Base-by-base conservation (phyloP, 148 eudicot genomes). In the Linanthus parryae region DNA sequence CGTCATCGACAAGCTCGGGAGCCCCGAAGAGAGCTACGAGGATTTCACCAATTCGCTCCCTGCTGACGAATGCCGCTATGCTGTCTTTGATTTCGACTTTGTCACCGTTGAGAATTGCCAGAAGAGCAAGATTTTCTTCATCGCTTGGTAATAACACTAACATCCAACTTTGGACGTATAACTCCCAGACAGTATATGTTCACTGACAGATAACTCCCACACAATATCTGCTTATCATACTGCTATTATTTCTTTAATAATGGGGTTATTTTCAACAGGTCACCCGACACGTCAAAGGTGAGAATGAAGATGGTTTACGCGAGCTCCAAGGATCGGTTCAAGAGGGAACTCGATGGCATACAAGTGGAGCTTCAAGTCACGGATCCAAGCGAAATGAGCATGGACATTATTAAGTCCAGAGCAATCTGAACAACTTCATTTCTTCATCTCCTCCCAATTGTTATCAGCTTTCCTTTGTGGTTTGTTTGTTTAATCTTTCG, bases 301-400 rank as follows among this genome's bases (percentile, higher is more conserved):
- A 73, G 94, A 57, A 81, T 68, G 80, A 85, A 85, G 94, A 85
- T 81, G 94, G 94, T 85, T 29, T 85, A 85, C 20, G 94, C 94
- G 43, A 81, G 94, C 76, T 78, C 94, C 40, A 85, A 85, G 72
- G 94, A 84, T 50, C 73, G 94, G 68, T 81, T 85, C 68, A 85
- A 85, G 81, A 69, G 94, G 58, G 85, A 81, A 69, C 75, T 85
- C 15, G 94, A 85, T 48, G 94, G 94, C 6, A 85, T 85, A 55
- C 88, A 81, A 67, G 84, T 78, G 19, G 94, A 84, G 57, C 53
- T 81, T 64, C 94, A 85, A 56, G 94, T 85, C 13, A 81, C 88
- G 3, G 94, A 84, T 55, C 88, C 94, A 0, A 84, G 88, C 42
- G 94, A 84, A 69, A 84, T 84, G 88, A 84, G 88, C 69, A 19